phyloP scores from a whole-genome alignment of 1,139 yeast genomes.

The Blastobotrys serpentis region DNA sequence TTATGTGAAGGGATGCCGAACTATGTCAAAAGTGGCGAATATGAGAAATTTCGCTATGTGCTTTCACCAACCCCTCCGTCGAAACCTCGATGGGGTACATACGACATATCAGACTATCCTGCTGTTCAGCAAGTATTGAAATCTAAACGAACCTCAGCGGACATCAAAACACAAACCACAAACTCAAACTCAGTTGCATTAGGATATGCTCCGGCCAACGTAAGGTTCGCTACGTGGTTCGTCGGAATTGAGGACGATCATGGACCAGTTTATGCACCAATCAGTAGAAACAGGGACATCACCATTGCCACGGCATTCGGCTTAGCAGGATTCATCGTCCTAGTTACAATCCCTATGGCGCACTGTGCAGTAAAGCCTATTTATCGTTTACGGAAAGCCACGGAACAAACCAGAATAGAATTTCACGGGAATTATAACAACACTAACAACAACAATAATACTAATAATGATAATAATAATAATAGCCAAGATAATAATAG shows the following conservation, averaged over 20 bases:
- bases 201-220: conserved; percentile 62
- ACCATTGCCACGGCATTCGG: conserved; percentile 79
- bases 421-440: conserved; percentile 19
- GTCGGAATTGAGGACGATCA: conserved; percentile 68
- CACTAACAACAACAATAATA: not conserved
- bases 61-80: conserved; percentile 33
- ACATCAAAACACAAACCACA: conserved; percentile 47
- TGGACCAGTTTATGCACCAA: conserved; percentile 60
- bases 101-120: conserved; percentile 29
- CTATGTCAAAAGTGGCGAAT: conserved; percentile 20
- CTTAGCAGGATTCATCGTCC: conserved; percentile 69
- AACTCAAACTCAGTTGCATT: conserved; percentile 55
- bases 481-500: not conserved
- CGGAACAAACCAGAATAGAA: conserved; percentile 54
- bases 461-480: not conserved
- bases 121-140: conserved; percentile 46
- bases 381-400: conserved; percentile 74
- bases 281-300: conserved; percentile 59
- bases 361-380: conserved; percentile 86
- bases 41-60: conserved; percentile 29
- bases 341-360: conserved; percentile 77
- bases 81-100: conserved; percentile 18
- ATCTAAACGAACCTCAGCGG: conserved; percentile 49
- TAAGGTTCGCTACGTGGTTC: conserved; percentile 65
- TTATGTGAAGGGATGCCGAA: conserved; percentile 31